phyloP scores from a whole-genome alignment of 352 stramenopile species.

The Phytophthora hybrid region DNA sequence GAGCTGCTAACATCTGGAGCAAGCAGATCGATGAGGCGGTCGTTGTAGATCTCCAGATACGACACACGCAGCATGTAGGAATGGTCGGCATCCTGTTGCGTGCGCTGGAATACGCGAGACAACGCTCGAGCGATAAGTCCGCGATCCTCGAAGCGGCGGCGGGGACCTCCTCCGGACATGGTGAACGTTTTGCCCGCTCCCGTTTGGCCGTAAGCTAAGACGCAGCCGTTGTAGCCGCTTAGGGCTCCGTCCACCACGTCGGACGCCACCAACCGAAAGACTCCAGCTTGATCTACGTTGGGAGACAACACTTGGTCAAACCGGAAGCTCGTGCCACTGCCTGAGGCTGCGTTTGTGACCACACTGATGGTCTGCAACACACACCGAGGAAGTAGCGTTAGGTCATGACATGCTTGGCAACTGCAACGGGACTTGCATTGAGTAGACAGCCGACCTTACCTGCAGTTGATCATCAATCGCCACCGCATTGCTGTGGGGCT shows the following conservation, averaged over 20 bases:
- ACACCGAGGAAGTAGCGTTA: not conserved
- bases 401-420: not conserved
- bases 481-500: constrained; percentile 36
- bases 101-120: constrained; percentile 61
- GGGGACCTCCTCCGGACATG: constrained; percentile 63
- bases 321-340: constrained; percentile 64
- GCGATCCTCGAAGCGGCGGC: constrained; percentile 63
- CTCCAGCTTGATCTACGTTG: constrained; percentile 53
- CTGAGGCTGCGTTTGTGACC: constrained; percentile 58
- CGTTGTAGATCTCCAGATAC: constrained; percentile 93
- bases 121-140: constrained; percentile 69
- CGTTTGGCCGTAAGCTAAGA: constrained; percentile 82
- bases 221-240: constrained; percentile 77
- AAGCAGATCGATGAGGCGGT: constrained; percentile 83
- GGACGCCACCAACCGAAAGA: constrained; percentile 50
- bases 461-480: constrained; percentile 57
- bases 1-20: not conserved
- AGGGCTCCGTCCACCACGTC: constrained; percentile 74
- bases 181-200: constrained; percentile 76
- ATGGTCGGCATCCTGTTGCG: constrained; percentile 56
- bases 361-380: constrained; percentile 62
- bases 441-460: constrained; percentile 24
- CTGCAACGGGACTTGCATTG: not conserved
- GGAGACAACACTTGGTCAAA: constrained; percentile 70
- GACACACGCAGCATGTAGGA: constrained; percentile 68